Percentiles rank a stretch among this genome's conserved stretches.
phyloP scores from a whole-genome alignment of 2,329 filamentous ascomycete genomes.

The Stagonosporopsis chrysanthemi region DNA sequence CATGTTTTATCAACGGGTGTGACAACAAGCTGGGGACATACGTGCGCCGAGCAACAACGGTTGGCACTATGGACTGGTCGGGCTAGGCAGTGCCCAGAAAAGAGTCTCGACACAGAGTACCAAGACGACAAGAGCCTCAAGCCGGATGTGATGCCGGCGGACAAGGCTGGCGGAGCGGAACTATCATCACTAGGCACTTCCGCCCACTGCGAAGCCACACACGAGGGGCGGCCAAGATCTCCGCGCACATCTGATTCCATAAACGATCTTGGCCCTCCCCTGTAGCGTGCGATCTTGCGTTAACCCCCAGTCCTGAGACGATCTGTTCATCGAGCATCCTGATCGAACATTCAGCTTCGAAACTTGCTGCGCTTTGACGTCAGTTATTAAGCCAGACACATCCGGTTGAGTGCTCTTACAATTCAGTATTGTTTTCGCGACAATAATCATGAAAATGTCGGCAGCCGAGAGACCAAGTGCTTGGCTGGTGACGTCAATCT shows the following conservation, averaged over 20 bases:
- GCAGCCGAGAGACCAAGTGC: not conserved
- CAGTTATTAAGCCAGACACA: too few relatives aligned
- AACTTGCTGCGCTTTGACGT: not conserved
- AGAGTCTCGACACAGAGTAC: slow-evolving; percentile 22
- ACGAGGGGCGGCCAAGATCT: slow-evolving; percentile 14
- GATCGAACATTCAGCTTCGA: not conserved
- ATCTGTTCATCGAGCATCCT: not conserved
- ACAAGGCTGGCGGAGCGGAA: slow-evolving; percentile 27
- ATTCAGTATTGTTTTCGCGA: not conserved
- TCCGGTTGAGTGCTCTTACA: not conserved
- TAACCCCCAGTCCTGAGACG: too few relatives aligned
- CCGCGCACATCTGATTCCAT: slow-evolving; percentile 7
- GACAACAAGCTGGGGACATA: slow-evolving; percentile 24
- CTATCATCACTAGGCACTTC: not conserved
- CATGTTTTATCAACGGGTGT: slow-evolving; percentile 11
- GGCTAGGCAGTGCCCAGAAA: slow-evolving; percentile 18
- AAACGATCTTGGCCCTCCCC: not conserved
- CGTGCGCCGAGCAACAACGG: slow-evolving; percentile 38
- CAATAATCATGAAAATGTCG: not conserved
- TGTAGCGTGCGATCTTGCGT: not conserved
- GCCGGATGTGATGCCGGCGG: slow-evolving; percentile 29
- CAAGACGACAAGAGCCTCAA: slow-evolving; percentile 38
- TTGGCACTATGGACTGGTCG: slow-evolving; percentile 12
- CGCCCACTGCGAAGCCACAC: slow-evolving; percentile 8
- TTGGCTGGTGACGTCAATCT: not conserved